Evolutionary conservation across 169 alveolate species (phyloP).

Genomic region (Theileria annulata): DNA sequence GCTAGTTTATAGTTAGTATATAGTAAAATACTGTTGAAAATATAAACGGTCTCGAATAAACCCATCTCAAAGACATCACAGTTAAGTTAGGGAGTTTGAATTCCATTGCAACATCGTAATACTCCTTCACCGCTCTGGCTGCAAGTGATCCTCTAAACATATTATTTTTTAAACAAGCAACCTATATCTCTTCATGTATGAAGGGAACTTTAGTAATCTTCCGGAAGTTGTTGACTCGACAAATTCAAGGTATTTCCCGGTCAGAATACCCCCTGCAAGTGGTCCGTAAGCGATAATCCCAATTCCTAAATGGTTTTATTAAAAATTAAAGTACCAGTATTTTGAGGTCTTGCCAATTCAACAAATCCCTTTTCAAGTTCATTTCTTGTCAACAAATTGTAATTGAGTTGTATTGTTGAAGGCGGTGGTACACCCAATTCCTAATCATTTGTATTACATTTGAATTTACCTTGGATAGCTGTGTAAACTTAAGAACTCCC

Average conservation of each 20-base stretch:
- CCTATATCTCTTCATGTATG: constrained; percentile 80
- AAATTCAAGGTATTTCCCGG: constrained; percentile 83
- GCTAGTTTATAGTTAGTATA: background rate
- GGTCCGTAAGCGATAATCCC: constrained; percentile 79
- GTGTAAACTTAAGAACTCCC: constrained; percentile 73
- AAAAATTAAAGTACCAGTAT: constrained; percentile 63
- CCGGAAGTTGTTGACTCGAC: constrained; percentile 80
- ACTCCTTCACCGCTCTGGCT: constrained; percentile 76
- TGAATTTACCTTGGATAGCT: constrained; percentile 53
- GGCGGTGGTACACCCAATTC: constrained; percentile 72
- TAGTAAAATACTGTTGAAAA: constrained; percentile 66
- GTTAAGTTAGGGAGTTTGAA: constrained; percentile 76
- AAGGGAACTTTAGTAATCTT: constrained; percentile 79
- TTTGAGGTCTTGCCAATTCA: constrained; percentile 81
- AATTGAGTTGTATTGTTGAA: constrained; percentile 76
- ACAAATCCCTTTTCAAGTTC: constrained; percentile 83
- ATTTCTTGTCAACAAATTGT: constrained; percentile 78
- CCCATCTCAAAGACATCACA: constrained; percentile 81
- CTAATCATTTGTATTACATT: constrained; percentile 3
- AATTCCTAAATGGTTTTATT: constrained; percentile 39
- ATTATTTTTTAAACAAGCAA: background rate
- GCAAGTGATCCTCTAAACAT: constrained; percentile 80
- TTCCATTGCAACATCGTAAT: constrained; percentile 73
- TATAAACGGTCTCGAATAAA: constrained; percentile 78
- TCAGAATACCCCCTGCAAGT: constrained; percentile 81